Evolutionary conservation across 2,329 filamentous ascomycete genomes (phyloP).

Genomic region (Aspergillus novoparasiticus): DNA sequence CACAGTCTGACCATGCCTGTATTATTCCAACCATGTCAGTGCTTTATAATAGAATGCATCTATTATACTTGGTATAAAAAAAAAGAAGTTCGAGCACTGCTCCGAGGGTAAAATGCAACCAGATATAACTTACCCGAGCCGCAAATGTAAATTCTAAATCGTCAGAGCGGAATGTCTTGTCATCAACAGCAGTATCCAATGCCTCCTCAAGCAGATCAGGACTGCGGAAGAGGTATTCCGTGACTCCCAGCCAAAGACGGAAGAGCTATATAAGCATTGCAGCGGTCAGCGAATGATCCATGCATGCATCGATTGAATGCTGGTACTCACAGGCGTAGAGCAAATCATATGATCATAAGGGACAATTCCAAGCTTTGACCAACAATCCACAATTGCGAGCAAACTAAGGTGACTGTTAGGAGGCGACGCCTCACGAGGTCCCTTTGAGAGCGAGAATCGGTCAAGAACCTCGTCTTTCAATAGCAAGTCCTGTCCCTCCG

Average conservation of each 20-base stretch:
- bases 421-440: constrained; percentile 67
- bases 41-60: background rate
- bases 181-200: constrained; percentile 81
- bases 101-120: background rate
- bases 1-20: constrained; percentile 89
- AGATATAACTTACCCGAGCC: constrained; percentile 60
- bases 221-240: constrained; percentile 91
- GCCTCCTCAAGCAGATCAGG: constrained; percentile 78
- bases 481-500: constrained; percentile 65
- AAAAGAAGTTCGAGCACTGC: background rate
- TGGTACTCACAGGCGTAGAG: constrained; percentile 73
- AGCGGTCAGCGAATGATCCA: background rate
- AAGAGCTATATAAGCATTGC: constrained; percentile 63
- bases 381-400: constrained; percentile 97
- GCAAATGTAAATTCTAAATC: constrained; percentile 98
- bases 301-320: background rate
- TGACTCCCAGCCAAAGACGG: constrained; percentile 94
- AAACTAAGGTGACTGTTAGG: constrained; percentile 89
- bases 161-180: constrained; percentile 90
- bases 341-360: constrained; percentile 99
- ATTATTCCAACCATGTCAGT: constrained; percentile 12
- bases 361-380: constrained; percentile 89
- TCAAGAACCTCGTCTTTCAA: constrained; percentile 81
- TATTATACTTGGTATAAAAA: background rate
- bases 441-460: constrained; percentile 78